Conservation (phyloP, 148 eudicot genomes). For the Euryodendron excelsum region DNA sequence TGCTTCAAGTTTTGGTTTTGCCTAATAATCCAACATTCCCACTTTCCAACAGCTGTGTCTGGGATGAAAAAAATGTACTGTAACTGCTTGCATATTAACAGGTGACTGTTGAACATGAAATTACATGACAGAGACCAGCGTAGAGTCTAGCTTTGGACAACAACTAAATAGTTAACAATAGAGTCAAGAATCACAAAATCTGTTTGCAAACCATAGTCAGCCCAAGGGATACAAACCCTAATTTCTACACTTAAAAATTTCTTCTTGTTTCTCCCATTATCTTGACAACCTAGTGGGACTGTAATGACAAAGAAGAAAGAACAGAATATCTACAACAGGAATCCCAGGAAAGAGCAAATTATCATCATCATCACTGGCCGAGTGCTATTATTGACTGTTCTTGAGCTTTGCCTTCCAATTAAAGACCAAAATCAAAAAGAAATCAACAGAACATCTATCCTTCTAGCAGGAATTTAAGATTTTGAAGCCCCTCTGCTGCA, state of each 20-base stretch:
- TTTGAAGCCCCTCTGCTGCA: slow-evolving; percentile 79
- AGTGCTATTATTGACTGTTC: not conserved
- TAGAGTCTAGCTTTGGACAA: not conserved
- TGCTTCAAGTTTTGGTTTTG: too few species aligned
- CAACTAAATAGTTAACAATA: not conserved
- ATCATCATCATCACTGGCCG: slow-evolving; percentile 19
- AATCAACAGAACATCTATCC: slow-evolving; percentile 24
- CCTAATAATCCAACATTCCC: too few species aligned
- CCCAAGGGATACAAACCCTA: not conserved
- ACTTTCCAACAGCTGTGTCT: too few species aligned
- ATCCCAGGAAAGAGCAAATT: slow-evolving; percentile 14
- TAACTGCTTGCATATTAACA: not conserved
- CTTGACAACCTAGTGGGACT: slow-evolving; percentile 15
- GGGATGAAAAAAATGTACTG: too few species aligned
- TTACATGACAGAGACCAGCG: not conserved
- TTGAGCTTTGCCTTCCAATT: not conserved
- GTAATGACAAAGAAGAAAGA: not conserved
- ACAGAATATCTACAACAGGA: slow-evolving; percentile 21
- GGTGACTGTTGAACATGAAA: not conserved
- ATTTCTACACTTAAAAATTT: slow-evolving; percentile 5
- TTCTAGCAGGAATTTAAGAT: slow-evolving; percentile 49
- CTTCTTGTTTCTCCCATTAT: slow-evolving; percentile 17
- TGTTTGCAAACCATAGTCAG: slow-evolving; percentile 2
- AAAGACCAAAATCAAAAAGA: not conserved
- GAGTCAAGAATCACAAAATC: slow-evolving; percentile 3